phyloP scores from a whole-genome alignment of 139 green algal genomes.

The Nannochloris sp. region DNA sequence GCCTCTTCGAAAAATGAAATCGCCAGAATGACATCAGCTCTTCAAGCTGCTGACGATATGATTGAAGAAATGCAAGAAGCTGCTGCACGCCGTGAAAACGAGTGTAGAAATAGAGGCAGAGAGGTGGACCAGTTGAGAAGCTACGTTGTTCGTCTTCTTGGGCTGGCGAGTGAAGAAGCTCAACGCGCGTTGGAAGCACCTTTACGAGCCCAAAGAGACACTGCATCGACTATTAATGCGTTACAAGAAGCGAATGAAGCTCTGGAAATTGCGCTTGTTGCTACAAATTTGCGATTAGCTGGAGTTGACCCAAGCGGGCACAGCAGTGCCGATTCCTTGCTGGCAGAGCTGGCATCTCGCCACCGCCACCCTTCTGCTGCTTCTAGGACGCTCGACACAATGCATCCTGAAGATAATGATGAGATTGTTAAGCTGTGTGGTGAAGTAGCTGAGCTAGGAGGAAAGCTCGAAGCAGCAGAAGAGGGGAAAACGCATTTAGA shows the following conservation, averaged over 20 bases:
- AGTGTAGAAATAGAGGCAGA: neutral
- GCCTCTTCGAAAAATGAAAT: neutral
- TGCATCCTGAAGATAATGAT: neutral
- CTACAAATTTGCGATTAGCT: neutral
- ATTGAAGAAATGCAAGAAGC: neutral
- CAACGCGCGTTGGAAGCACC: neutral
- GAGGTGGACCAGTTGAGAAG: neutral
- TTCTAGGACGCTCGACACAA: neutral
- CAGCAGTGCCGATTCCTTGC: neutral
- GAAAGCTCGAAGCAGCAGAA: neutral
- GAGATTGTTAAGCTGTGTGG: neutral
- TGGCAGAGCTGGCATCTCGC: neutral
- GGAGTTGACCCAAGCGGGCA: neutral
- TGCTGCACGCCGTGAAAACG: neutral
- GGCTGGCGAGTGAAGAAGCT: neutral
- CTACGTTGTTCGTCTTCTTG: neutral
- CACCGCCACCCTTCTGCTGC: too few species aligned
- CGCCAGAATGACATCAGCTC: neutral
- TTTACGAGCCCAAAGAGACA: too few species aligned
- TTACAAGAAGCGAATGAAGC: neutral
- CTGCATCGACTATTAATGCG: neutral
- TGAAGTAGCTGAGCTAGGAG: neutral
- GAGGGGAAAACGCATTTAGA: neutral
- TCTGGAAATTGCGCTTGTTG: neutral
- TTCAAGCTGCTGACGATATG: neutral